Base-by-base conservation (phyloP, 2,329 filamentous ascomycete species). In the Xylaria sp. region DNA sequence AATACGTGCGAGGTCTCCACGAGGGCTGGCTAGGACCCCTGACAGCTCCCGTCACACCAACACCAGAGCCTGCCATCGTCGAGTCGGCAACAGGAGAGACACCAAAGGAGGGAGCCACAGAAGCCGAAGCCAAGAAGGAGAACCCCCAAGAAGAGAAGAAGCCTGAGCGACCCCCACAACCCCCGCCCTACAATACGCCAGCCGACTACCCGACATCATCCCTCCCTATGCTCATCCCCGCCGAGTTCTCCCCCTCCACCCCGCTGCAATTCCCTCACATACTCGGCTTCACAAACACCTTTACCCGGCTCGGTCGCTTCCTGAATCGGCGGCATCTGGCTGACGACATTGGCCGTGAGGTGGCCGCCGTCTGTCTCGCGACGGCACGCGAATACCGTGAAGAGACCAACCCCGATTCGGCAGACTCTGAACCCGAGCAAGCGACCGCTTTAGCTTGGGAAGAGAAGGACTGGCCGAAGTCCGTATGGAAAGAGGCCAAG, bases 11-110 rank as follows among this genome's bases (percentile, higher is more conserved):
- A 68, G 96, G 96, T 55, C 78, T 98, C 73, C 96, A 99, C 79
- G 96, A 99, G 82, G 96, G 96, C 65, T 99, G 96, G 95, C 83
- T 99, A 28, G 95, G 96, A 0, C 94, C 96, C 8, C 83, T 97
- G 52, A 88, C 91, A 68, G 81, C 89, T 65, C 91, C 92, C 1
- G 76, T 79, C 34, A 78, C 82, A 63, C 78, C 79, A 66, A 66
- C 68, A 28, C 66, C 70, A 15, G 76, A 75, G 37, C 69, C 67
- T 7, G 70, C 70, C 50, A 61, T 65, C n/a, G 64, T 67, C 39
- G 78, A 73, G n/a, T 15, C 66, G 1, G 52, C 37, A 75, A 64
- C 32, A 37, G 57, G 60, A 46, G 66, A 50, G 25, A 46, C 61
- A 18, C 50, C 66, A 20, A 52, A 55, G 44, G 69, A 57, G 25